Evolutionary conservation across 495 filamentous ascomycete species (phyloP), one percentile per base, ranked within the genome.

Genomic region (Talaromyces thailandensis): DNA sequence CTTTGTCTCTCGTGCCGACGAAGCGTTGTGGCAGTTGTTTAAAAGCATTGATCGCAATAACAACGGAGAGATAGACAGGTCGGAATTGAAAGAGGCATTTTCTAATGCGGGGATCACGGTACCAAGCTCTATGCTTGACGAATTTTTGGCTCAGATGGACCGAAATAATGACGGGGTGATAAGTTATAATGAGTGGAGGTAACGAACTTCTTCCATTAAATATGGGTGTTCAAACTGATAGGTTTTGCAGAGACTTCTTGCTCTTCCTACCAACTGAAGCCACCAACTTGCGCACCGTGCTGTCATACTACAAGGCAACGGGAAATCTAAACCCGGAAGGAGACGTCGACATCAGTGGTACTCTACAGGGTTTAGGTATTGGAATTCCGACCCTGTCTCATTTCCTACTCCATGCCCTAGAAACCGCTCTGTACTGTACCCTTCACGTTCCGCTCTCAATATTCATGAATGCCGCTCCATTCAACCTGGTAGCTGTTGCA

Each of bases 101-200:
- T 73, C 84, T 56, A 82, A 78, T 28, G 88, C 91, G 32, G 94
- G 92, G 21, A 81, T 98, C 53, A 81, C 84, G 1, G 88, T 98
- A 1, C 88, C 92, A 9, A 85, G 76, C 62, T 80, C 87, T 60
- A 88, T 91, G 68, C 72, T 98, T 23, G 84, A 94, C 64, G 81
- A 84, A 56, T 96, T 98, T 75, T 96, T 98, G 68, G 77, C 79
- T 31, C 87, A 96, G 67, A 89, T 98, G 56, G 94, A 98, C 73
- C 83, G 82, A 69, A 93, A 98, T 72, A 82, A 87, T 61, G 93
- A 98, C 73, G 95, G 85, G 18, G 88, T 83, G 60, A 96, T 98
- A 64, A 89, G 81, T 50, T 98, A 94, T 74, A 84, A 89, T 61
- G 94, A 98, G 79, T 98, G 94, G 94, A 90, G 94, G 93, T 98